Evolutionary conservation across 2,329 filamentous ascomycete species (phyloP), one percentile per base, ranked within the genome.

Genomic region (Clathrospora elynae): DNA sequence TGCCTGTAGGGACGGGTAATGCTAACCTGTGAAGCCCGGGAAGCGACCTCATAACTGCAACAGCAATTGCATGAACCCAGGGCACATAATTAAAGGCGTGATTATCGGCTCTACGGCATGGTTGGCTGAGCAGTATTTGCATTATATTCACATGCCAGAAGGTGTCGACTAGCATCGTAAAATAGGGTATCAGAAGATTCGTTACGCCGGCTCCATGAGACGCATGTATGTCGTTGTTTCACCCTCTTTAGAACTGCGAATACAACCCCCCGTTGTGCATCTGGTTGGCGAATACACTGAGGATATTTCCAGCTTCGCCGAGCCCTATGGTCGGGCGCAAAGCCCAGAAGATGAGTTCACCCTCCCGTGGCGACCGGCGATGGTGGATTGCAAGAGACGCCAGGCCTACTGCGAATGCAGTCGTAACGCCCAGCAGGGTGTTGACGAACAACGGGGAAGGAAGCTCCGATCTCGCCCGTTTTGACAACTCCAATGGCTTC

Each of bases 331-430:
- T 49, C 28, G 61, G 53, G 6, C 64, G 62, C 12, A 66, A 34
- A 13, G 65, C 62, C 59, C 63, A 62, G 32, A 70, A 69, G n/a
- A 70, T 61, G 11, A 70, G 43, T 4, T 59, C 56, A 3, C 62
- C 64, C 8, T 64, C 55, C 6, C 66, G 58, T 13, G 67, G 64
- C 17, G 59, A 62, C 9, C 59, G 64, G 13, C 64, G 58, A 35
- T 68, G 65, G 28, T 62, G 59, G 12, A 68, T 45, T 10, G 66
- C 66, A 36, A 68, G 40, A 9, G 55, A 58, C 10, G 53, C 53
- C 13, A 70, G 37, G 1, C 63, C 60, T 16, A 61, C 49, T 13
- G 52, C 46, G 13, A 51, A 40, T 12, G 55, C 59, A 11, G 54
- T 50, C 3, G 59, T 55, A n/a, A 59, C 33, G 6, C 56, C 49